These are phyloP conservation scores for Hericium coralloides DNA, from an alignment of 768 basidiomycete genomes.

Conservation along the genomic window DNA sequence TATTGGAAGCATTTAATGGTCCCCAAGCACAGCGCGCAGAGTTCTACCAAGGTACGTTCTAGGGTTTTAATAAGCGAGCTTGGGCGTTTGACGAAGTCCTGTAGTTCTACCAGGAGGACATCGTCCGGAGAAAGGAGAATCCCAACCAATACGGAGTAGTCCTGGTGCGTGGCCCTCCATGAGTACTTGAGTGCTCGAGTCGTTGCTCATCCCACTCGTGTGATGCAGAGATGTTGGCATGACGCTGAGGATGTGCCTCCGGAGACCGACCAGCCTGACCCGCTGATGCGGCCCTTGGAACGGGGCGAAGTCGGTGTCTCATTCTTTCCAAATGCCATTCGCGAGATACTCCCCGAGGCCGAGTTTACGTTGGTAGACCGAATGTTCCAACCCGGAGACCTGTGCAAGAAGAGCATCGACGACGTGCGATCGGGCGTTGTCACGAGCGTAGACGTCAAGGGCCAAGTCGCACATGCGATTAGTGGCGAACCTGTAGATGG, in stretches of 20 bases:
- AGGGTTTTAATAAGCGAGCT: not conserved
- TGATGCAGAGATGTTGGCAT: constrained; percentile 74
- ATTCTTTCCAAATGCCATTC: constrained; percentile 43
- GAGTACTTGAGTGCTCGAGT: not conserved
- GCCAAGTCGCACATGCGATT: constrained; percentile 69
- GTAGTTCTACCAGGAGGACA: constrained; percentile 34
- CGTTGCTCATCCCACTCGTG: constrained; percentile 1
- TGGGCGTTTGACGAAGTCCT: not conserved
- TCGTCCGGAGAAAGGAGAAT: constrained; percentile 25
- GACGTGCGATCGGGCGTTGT: constrained; percentile 74
- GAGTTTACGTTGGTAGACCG: constrained; percentile 68
- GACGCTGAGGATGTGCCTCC: constrained; percentile 66
- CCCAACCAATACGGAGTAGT: constrained; percentile 45
- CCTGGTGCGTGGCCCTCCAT: constrained; percentile 36
- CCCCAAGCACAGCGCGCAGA: constrained; percentile 14
- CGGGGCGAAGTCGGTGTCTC: constrained; percentile 81
- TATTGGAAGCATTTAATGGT: constrained; percentile 18
- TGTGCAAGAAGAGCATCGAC: constrained; percentile 71
- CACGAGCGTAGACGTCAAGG: constrained; percentile 48
- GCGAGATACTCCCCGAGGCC: constrained; percentile 66
- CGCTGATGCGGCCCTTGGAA: constrained; percentile 63
- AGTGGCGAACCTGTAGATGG: constrained; percentile 47
- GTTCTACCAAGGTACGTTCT: constrained; percentile 25
- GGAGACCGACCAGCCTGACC: constrained; percentile 42
- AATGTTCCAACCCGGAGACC: constrained; percentile 67